A percentile compares a stretch with the other conserved stretches of the same genome.
Evolutionary conservation across 2,329 filamentous ascomycete genomes (phyloP).

Genomic region (Diaporthe australafricana): DNA sequence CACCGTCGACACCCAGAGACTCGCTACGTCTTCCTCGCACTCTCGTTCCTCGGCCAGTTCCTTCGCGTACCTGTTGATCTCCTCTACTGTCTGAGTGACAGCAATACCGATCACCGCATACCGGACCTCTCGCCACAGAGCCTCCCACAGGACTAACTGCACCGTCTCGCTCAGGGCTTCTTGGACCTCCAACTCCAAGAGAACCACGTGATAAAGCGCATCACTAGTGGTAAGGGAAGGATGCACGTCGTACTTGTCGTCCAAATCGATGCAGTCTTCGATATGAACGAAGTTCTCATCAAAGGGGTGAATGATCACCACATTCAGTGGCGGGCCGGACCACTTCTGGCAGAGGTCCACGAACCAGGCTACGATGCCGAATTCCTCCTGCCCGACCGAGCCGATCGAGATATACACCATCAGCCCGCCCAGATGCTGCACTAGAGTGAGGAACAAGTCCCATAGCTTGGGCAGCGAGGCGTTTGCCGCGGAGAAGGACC

Average conservation of each 20-base stretch:
- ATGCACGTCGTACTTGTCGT: slow-evolving; percentile 46
- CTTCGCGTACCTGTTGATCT: slow-evolving; percentile 36
- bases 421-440: slow-evolving; percentile 39
- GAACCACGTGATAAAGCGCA: slow-evolving; percentile 44
- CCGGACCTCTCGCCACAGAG: slow-evolving; percentile 44
- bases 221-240: slow-evolving; percentile 45
- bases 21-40: slow-evolving; percentile 7
- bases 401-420: slow-evolving; percentile 44
- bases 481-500: slow-evolving; percentile 40
- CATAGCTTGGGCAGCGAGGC: slow-evolving; percentile 39
- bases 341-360: slow-evolving; percentile 40
- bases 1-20: slow-evolving; percentile 38
- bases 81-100: slow-evolving; percentile 36
- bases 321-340: slow-evolving; percentile 42
- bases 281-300: slow-evolving; percentile 40
- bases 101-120: slow-evolving; percentile 44
- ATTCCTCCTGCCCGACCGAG: slow-evolving; percentile 43
- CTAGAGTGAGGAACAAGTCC: slow-evolving; percentile 41
- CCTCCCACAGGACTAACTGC: slow-evolving; percentile 43
- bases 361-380: slow-evolving; percentile 43
- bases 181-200: slow-evolving; percentile 40
- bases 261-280: slow-evolving; percentile 42
- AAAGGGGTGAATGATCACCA: slow-evolving; percentile 45
- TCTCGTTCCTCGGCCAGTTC: slow-evolving; percentile 20
- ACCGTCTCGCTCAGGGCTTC: slow-evolving; percentile 41